Conservation (phyloP, 2,329 filamentous ascomycete species). For the Fusarium fracticaudum region DNA sequence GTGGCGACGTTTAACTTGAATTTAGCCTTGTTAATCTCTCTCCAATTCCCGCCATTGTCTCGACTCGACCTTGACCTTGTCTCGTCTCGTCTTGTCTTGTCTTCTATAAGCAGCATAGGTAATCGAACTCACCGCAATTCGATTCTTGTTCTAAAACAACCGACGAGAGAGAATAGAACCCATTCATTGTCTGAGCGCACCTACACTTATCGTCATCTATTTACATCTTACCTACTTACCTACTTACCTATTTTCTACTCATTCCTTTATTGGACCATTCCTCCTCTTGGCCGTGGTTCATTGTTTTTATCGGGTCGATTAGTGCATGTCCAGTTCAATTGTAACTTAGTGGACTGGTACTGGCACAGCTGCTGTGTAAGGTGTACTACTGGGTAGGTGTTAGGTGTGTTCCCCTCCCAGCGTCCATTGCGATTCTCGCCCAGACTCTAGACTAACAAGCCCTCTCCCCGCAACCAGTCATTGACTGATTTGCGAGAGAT, state of each 20-base stretch:
- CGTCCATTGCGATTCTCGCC: slow-evolving; percentile 23
- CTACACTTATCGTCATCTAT: slow-evolving; percentile 1
- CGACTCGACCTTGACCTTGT: not conserved
- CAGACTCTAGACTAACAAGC: slow-evolving; percentile 34
- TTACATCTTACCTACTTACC: not conserved
- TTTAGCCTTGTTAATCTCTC: slow-evolving; percentile 9
- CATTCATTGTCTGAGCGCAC: slow-evolving; percentile 16
- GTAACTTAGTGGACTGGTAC: slow-evolving; percentile 9
- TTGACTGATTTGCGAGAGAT: slow-evolving; percentile 24
- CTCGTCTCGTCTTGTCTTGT: not conserved
- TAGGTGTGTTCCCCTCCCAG: slow-evolving; percentile 30
- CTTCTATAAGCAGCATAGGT: not conserved
- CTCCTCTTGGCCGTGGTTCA: not conserved
- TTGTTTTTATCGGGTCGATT: slow-evolving; percentile 2
- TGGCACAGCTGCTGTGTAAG: slow-evolving; percentile 16
- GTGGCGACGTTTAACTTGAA: slow-evolving; percentile 21
- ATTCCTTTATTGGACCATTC: not conserved
- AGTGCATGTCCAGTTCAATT: slow-evolving; percentile 2
- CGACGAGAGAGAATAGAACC: slow-evolving; percentile 5
- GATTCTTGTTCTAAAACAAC: slow-evolving; percentile 21
- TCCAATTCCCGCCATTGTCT: not conserved
- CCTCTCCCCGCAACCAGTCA: slow-evolving; percentile 42
- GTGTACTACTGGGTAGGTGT: not conserved
- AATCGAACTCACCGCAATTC: slow-evolving; percentile 33
- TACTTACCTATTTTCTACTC: not conserved